These are phyloP conservation scores for Pezicula carpinea DNA, from an alignment of 2,329 filamentous ascomycete species.

Conservation along the genomic window DNA sequence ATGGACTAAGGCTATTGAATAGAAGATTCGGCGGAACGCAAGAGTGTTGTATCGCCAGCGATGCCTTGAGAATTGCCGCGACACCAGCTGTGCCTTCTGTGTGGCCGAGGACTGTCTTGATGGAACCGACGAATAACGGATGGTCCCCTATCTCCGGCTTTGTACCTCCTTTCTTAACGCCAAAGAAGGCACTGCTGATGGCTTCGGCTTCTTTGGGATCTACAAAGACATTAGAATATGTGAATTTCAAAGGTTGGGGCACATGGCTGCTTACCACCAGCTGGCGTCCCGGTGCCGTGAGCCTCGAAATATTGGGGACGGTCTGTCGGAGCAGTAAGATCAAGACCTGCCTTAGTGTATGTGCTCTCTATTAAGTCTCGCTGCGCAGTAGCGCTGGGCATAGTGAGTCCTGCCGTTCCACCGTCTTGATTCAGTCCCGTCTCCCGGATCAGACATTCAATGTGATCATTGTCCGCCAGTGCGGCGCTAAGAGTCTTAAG, in stretches of 20 bases:
- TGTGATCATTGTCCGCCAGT: too few species aligned
- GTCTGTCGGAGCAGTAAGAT: neutral
- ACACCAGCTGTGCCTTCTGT: conserved; percentile 26
- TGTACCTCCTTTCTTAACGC: neutral
- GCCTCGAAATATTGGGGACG: conserved; percentile 16
- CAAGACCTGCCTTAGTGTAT: conserved; percentile 4
- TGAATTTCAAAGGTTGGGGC: too few species aligned
- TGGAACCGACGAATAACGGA: conserved; percentile 14
- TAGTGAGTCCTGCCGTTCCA: conserved; percentile 48
- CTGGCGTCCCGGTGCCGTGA: conserved; percentile 25
- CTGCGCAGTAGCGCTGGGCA: conserved; percentile 43
- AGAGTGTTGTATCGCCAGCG: conserved; percentile 22
- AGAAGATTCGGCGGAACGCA: conserved; percentile 27
- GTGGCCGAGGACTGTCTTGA: conserved; percentile 26
- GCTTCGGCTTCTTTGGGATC: conserved; percentile 20
- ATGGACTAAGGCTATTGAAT: conserved; percentile 31
- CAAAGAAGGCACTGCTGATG: conserved; percentile 13
- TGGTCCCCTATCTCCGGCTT: neutral
- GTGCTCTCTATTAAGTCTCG: neutral
- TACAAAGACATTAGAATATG: too few species aligned
- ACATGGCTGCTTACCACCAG: too few species aligned
- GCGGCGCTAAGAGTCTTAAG: too few species aligned
- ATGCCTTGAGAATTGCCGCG: conserved; percentile 25
- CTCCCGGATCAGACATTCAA: conserved; percentile 38
- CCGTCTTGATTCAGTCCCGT: conserved; percentile 54